phyloP scores from a whole-genome alignment of 2,329 filamentous ascomycete species.

The Botrytis aclada region DNA sequence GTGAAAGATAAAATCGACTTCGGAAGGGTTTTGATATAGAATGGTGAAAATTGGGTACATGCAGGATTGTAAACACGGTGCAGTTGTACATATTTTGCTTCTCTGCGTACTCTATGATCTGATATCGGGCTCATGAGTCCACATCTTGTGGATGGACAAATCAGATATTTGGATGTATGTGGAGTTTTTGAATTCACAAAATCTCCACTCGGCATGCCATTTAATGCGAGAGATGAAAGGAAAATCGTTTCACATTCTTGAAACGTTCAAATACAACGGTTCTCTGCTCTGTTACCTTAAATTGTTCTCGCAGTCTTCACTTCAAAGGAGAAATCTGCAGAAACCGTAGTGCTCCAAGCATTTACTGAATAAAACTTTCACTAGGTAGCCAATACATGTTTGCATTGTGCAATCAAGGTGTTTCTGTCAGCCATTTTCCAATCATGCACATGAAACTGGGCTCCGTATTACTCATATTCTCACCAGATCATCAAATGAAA shows the following conservation, averaged over 20 bases:
- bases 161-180: background rate
- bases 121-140: background rate
- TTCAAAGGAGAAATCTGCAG: background rate
- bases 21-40: background rate
- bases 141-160: background rate
- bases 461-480: background rate
- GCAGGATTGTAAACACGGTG: background rate
- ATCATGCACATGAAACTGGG: rapidly evolving
- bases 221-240: too few species aligned
- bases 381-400: background rate
- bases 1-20: conserved; percentile 18
- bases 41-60: background rate
- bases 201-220: background rate
- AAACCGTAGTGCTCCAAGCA: background rate
- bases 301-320: background rate
- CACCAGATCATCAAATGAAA: background rate
- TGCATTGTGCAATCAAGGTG: too few species aligned
- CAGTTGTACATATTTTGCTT: background rate
- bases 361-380: background rate
- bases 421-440: too few species aligned
- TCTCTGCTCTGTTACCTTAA: background rate
- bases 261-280: background rate
- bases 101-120: background rate
- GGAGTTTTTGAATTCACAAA: background rate
- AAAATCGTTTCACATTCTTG: background rate